These are phyloP conservation scores for Cubamyces sp. DNA, from an alignment of 768 basidiomycete species.

Conservation along the genomic window DNA sequence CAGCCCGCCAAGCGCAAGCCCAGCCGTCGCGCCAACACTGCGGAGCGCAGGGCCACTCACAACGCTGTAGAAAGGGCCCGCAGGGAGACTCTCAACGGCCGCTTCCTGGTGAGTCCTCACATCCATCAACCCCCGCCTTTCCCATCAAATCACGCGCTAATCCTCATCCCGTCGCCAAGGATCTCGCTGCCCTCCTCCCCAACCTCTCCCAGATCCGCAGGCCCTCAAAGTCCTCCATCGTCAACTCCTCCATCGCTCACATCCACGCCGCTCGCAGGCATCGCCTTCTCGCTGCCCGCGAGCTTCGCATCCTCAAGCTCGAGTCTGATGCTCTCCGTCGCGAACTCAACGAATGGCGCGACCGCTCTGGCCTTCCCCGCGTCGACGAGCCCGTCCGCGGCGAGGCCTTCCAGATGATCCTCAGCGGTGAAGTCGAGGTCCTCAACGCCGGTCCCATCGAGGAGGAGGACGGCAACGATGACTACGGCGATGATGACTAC, in stretches of 20 bases:
- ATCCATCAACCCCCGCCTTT: slow-evolving; percentile 20
- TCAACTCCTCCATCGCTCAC: slow-evolving; percentile 93
- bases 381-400: slow-evolving; percentile 75
- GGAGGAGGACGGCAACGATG: slow-evolving; percentile 62
- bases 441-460: slow-evolving; percentile 50
- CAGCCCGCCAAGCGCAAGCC: slow-evolving; percentile 74
- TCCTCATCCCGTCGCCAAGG: slow-evolving; percentile 48
- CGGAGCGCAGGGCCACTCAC: slow-evolving; percentile 94
- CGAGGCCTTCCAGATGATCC: slow-evolving; percentile 72
- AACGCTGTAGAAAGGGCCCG: slow-evolving; percentile 92
- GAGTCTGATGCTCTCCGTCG: slow-evolving; percentile 87
- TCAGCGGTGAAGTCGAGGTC: slow-evolving; percentile 73
- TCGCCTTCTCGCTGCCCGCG: slow-evolving; percentile 77
- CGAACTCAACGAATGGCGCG: slow-evolving; percentile 94
- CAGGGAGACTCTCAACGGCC: slow-evolving; percentile 89
- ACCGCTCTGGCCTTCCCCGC: slow-evolving; percentile 69
- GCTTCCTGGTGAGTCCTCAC: slow-evolving; percentile 71
- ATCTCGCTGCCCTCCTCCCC: slow-evolving; percentile 89
- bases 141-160: slow-evolving; percentile 21
- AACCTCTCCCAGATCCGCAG: slow-evolving; percentile 90
- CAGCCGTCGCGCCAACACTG: slow-evolving; percentile 90
- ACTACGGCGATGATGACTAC: slow-evolving; percentile 47
- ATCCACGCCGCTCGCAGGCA: slow-evolving; percentile 83
- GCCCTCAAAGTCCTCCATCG: slow-evolving; percentile 95
- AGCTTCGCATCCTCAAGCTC: slow-evolving; percentile 75